Base-by-base conservation (phyloP, 1,284 basidiomycete genomes). In the Leucoagaricus sp. region DNA sequence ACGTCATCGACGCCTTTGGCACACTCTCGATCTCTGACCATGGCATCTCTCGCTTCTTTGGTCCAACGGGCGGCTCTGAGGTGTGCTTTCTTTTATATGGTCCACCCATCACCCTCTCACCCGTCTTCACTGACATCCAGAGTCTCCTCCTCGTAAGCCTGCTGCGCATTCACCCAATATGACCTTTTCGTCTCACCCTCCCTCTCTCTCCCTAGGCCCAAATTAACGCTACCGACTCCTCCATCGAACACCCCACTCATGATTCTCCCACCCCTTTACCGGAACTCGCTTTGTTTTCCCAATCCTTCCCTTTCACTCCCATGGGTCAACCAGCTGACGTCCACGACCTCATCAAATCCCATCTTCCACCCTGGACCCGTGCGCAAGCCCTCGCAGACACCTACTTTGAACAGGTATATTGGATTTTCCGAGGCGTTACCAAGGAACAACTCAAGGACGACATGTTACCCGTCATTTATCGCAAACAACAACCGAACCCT, bases 231-330 rank as follows among this genome's bases (percentile, higher is more conserved):
- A 7, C 3, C 26, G 28, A 25, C 26, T 65, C 65, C 34, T 36
- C 59, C 13, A 61, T 58, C 47, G 69, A 70, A 40, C 72, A 75
- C 0, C 72, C 69, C 26, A 13, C 48, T n/a, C 6, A 17, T 19
- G 47, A 49, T 34, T 25, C n/a, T 49, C 69, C 71, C 3, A 61
- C 70, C 4, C 63, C 75, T 2, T 68, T 75, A 4, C 69, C 71
- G 44, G 76, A 81, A 9, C 66, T 84, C 45, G 68, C 72, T 10
- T 74, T 81, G 60, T 86, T 87, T 67, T 84, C 85, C 1, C 75
- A 76, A 38, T 69, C 81, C 7, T 88, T 88, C 65, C 86, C 85
- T 0, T 85, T 88, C 65, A 84, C 83, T 0, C 84, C 85, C 10
- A 69, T 83, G 63, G 84, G 84, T 2, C 67, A 77, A 3, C 63